Evolutionary conservation across 148 eudicot genomes (phyloP).

Genomic region (Tetragonia tetragonoides): DNA sequence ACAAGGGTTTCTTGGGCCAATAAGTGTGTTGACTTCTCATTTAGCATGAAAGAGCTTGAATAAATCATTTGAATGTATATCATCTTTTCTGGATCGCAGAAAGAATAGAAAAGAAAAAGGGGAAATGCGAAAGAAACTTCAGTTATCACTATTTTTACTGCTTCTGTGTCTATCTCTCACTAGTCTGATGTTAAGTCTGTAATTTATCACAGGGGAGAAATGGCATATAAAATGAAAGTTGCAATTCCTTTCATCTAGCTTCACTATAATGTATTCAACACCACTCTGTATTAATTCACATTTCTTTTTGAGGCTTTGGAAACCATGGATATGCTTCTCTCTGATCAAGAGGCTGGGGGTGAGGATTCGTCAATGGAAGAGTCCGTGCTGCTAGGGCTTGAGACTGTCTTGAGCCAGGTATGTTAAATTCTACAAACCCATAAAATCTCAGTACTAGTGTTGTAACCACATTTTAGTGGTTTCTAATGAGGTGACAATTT

Average conservation of each 20-base stretch:
- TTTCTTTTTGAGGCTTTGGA: constrained; percentile 40
- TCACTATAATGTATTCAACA: neutral
- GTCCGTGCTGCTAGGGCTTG: constrained; percentile 54
- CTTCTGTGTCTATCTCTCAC: neutral
- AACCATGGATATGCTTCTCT: constrained; percentile 26
- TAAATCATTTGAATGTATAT: too few species aligned
- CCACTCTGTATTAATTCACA: constrained; percentile 11
- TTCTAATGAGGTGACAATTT: constrained; percentile 18
- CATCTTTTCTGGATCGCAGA: neutral
- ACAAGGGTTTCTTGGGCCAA: too few species aligned
- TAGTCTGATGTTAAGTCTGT: neutral
- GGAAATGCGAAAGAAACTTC: neutral
- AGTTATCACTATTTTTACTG: neutral
- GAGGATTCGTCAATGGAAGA: constrained; percentile 55
- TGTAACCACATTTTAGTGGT: neutral
- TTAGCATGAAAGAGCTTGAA: too few species aligned
- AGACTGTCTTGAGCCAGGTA: constrained; percentile 59
- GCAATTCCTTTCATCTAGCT: neutral
- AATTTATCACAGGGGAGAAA: neutral
- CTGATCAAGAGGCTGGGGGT: constrained; percentile 25
- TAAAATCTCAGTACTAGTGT: neutral
- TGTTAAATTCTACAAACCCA: neutral
- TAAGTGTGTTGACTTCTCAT: too few species aligned
- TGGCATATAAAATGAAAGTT: neutral
- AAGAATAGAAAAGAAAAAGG: neutral